Conservation (phyloP, 306 rosid species). For the Castanopsis chinensis region DNA sequence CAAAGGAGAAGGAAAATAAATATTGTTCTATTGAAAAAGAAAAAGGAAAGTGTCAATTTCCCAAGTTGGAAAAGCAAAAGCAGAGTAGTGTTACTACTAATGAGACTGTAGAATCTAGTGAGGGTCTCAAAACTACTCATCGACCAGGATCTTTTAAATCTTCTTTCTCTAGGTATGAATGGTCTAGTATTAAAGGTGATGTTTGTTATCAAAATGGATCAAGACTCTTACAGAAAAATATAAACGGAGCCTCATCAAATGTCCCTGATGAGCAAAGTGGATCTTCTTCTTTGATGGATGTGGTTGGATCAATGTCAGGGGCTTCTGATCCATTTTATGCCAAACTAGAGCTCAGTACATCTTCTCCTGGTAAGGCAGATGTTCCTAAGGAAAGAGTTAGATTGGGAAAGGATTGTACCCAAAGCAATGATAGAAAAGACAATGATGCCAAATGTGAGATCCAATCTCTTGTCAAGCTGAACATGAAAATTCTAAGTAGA, state of each 20-base stretch:
- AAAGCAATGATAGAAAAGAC: slow-evolving; percentile 19
- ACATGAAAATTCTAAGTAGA: slow-evolving; percentile 57
- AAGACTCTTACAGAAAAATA: slow-evolving; percentile 2
- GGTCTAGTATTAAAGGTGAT: slow-evolving; percentile 15
- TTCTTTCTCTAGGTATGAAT: slow-evolving; percentile 14
- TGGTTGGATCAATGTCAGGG: slow-evolving; percentile 20
- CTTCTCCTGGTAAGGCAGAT: slow-evolving; percentile 23
- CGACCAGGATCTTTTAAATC: slow-evolving; percentile 28
- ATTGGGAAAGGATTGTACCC: slow-evolving; percentile 11
- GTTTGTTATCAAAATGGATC: slow-evolving; percentile 16
- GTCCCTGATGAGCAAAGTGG: slow-evolving; percentile 19
- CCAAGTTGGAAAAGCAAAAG: slow-evolving; percentile 27
- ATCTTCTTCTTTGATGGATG: slow-evolving; percentile 22
- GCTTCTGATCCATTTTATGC: neutral
- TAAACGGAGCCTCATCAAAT: slow-evolving; percentile 13
- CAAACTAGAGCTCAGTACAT: slow-evolving; percentile 8
- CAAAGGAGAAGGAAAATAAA: slow-evolving; percentile 25
- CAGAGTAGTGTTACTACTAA: slow-evolving; percentile 22
- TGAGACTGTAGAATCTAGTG: slow-evolving; percentile 24
- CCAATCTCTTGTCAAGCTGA: slow-evolving; percentile 69
- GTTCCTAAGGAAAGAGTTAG: slow-evolving; percentile 2
- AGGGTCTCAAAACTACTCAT: slow-evolving; percentile 20
- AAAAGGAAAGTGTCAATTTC: slow-evolving; percentile 4
- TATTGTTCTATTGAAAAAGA: slow-evolving; percentile 15
- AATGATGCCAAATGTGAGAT: slow-evolving; percentile 63